Conservation (phyloP, 148 eudicot species). For the Chenopodium quinoa region DNA sequence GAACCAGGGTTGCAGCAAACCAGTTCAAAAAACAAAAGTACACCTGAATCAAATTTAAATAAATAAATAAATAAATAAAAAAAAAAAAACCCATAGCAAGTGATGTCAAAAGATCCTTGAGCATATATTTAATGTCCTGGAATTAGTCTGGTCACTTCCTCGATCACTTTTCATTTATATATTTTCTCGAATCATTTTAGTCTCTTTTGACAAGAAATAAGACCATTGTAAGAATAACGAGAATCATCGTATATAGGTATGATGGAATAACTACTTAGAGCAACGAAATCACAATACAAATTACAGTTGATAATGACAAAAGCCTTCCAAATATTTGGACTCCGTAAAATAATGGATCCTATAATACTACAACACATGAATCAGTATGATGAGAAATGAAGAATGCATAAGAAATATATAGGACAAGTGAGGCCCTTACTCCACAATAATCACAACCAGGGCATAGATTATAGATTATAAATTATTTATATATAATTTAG, state of each 20-base stretch:
- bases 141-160: neutral
- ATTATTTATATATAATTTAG: neutral
- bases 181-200: neutral
- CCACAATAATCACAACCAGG: too few species aligned
- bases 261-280: neutral
- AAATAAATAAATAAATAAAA: too few species aligned
- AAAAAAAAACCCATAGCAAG: too few species aligned
- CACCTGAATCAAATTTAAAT: too few species aligned
- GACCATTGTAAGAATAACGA: neutral
- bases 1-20: neutral
- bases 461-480: too few species aligned
- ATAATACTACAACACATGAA: neutral
- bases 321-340: too few species aligned
- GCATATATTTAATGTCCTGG: neutral
- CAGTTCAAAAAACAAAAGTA: neutral
- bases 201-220: neutral
- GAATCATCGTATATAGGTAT: neutral
- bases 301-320: too few species aligned
- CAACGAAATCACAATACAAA: neutral
- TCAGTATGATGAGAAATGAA: neutral
- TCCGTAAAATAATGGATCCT: neutral
- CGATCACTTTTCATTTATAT: too few species aligned
- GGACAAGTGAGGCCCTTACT: too few species aligned
- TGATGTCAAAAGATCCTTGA: too few species aligned
- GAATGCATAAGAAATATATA: neutral